phyloP scores from a whole-genome alignment of 768 basidiomycete genomes.

The Tubosaeta sp. region DNA sequence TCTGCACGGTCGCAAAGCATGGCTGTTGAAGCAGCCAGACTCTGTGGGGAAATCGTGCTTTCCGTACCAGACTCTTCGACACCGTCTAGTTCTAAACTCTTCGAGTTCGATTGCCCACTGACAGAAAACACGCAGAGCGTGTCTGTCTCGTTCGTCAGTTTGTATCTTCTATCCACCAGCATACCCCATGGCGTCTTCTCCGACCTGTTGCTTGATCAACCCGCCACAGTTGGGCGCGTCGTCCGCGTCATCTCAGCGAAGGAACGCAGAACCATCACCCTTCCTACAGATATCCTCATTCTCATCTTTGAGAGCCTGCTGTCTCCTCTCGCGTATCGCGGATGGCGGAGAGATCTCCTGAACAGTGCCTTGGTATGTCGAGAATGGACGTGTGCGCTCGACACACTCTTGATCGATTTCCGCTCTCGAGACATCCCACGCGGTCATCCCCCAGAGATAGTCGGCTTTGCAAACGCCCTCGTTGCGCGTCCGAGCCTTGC shows the following conservation, averaged over 20 bases:
- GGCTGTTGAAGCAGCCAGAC: neutral
- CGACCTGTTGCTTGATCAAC: neutral
- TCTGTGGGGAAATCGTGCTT: conserved; percentile 5
- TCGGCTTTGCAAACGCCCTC: neutral
- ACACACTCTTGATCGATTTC: conserved; percentile 7
- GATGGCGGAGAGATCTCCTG: conserved; percentile 5
- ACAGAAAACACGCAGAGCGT: conserved; percentile 10
- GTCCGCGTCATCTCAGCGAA: neutral
- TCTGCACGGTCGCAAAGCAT: neutral
- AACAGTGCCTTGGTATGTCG: conserved; percentile 9
- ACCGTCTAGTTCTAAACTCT: neutral
- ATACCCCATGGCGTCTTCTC: conserved; percentile 1
- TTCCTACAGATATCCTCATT: conserved; percentile 9
- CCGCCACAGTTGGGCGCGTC: conserved; percentile 3
- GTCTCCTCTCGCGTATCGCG: neutral
- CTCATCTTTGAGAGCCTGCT: conserved; percentile 5
- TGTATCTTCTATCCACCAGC: neutral
- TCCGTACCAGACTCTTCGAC: neutral
- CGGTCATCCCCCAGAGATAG: conserved; percentile 6
- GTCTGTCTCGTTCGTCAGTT: conserved; percentile 10
- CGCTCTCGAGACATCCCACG: neutral
- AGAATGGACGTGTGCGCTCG: conserved; percentile 11
- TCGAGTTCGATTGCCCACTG: conserved; percentile 7
- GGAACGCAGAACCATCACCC: neutral
- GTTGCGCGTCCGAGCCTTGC: neutral